These are phyloP conservation scores for Chalciporus pseudorubinellus DNA, from an alignment of 768 basidiomycete genomes.

Conservation along the genomic window DNA sequence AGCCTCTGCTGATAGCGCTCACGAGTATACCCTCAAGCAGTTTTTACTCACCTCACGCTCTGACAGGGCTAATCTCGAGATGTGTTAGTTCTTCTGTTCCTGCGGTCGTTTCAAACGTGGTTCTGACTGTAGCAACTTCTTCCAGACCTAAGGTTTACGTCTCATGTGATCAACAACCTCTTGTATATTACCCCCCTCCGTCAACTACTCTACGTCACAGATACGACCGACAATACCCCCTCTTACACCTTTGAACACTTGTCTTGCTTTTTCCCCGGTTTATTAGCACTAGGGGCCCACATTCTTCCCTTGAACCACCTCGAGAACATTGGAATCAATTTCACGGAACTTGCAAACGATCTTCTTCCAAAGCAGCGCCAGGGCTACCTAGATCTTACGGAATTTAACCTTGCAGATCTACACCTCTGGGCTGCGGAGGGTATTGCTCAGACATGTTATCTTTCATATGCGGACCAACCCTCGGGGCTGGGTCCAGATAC, in stretches of 20 bases:
- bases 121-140: constrained; percentile 6
- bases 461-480: constrained; percentile 68
- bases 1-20: constrained; percentile 66
- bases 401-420: constrained; percentile 55
- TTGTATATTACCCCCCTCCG: constrained; percentile 67
- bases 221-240: constrained; percentile 37
- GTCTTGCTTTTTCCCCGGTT: constrained; percentile 75
- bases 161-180: constrained; percentile 59
- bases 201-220: constrained; percentile 67
- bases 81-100: constrained; percentile 50
- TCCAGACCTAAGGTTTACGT: constrained; percentile 60
- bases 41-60: constrained; percentile 64
- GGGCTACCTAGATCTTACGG: constrained; percentile 40
- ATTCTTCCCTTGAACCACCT: constrained; percentile 58
- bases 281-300: constrained; percentile 69
- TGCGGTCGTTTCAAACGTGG: neutral
- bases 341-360: constrained; percentile 34
- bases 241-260: constrained; percentile 67
- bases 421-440: constrained; percentile 78
- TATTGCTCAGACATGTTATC: constrained; percentile 67
- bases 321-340: constrained; percentile 44
- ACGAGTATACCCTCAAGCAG: constrained; percentile 76
- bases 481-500: constrained; percentile 67
- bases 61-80: constrained; percentile 57
- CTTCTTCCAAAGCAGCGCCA: constrained; percentile 18